A percentile compares a stretch with the other conserved stretches of the same genome.
phyloP scores from a whole-genome alignment of 2,329 filamentous ascomycete genomes.

The Neocucurbitaria cava region DNA sequence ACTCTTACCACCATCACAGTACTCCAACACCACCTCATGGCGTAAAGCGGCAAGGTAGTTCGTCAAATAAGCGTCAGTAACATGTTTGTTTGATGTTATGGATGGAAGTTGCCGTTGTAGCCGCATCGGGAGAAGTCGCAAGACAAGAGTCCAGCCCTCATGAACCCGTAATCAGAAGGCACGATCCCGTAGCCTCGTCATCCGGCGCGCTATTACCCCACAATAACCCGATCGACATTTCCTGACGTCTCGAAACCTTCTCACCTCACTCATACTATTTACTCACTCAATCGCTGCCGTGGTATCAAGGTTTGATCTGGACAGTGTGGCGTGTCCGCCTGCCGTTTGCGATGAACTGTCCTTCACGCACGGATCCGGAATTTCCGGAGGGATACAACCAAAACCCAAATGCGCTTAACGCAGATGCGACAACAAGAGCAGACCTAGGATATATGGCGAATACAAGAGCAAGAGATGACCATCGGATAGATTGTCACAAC shows the following conservation, averaged over 20 bases:
- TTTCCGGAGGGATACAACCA: slow-evolving; percentile 66
- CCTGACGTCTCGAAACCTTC: no score
- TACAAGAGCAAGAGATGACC: slow-evolving; percentile 59
- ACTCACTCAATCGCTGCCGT: no score
- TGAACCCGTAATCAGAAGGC: background rate
- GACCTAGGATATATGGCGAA: slow-evolving; percentile 69
- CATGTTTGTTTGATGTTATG: no score
- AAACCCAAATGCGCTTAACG: slow-evolving; percentile 63
- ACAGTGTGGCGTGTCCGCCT: background rate
- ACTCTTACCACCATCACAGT: no score
- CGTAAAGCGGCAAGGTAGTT: no score
- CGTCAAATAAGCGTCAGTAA: no score
- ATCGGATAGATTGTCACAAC: slow-evolving; percentile 28
- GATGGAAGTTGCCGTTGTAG: no score
- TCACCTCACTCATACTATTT: background rate
- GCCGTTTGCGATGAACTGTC: slow-evolving; percentile 70
- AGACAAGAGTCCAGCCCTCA: no score
- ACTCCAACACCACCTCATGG: no score
- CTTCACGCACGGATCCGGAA: slow-evolving; percentile 65
- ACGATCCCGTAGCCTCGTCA: background rate
- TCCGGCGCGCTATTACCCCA: background rate
- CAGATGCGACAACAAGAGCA: slow-evolving; percentile 67
- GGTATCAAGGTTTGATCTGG: background rate
- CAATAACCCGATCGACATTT: no score
- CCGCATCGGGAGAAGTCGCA: no score